Conservation (phyloP, 176 grass and related monocot genomes). For the Otatea glauca region DNA sequence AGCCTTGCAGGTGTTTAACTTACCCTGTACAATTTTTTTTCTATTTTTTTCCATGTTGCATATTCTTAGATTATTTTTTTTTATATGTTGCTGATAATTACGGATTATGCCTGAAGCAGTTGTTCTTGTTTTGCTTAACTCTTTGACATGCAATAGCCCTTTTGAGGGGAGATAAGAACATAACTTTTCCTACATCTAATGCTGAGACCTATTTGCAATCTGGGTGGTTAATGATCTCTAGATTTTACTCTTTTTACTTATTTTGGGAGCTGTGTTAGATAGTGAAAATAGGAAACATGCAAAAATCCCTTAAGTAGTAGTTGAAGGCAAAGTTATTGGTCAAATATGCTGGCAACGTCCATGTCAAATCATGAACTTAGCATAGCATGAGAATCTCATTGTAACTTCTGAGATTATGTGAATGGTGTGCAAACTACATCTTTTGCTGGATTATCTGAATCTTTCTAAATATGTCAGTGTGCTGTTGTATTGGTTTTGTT, state of each 20-base stretch:
- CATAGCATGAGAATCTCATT: background rate
- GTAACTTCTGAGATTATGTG: conserved; percentile 1
- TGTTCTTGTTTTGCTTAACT: background rate
- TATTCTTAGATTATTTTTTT: background rate
- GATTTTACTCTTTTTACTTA: background rate
- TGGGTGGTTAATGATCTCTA: background rate
- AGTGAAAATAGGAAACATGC: background rate
- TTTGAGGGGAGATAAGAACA: background rate
- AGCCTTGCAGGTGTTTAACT: conserved; percentile 74
- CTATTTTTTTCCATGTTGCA: background rate
- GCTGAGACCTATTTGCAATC: conserved; percentile 12
- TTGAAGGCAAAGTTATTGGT: background rate
- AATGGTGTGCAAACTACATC: background rate
- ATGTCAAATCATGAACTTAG: background rate
- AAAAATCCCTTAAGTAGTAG: conserved; percentile 28
- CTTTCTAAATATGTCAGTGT: background rate
- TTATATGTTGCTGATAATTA: conserved; percentile 23
- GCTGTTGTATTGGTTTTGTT: background rate
- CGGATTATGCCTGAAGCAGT: background rate
- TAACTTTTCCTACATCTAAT: background rate
- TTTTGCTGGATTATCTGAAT: background rate
- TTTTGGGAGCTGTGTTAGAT: background rate
- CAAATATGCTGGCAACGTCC: background rate
- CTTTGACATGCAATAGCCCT: background rate
- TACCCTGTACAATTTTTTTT: background rate